Evolutionary conservation across 345 rosid genomes (phyloP).

Genomic region (Microcos paniculata): DNA sequence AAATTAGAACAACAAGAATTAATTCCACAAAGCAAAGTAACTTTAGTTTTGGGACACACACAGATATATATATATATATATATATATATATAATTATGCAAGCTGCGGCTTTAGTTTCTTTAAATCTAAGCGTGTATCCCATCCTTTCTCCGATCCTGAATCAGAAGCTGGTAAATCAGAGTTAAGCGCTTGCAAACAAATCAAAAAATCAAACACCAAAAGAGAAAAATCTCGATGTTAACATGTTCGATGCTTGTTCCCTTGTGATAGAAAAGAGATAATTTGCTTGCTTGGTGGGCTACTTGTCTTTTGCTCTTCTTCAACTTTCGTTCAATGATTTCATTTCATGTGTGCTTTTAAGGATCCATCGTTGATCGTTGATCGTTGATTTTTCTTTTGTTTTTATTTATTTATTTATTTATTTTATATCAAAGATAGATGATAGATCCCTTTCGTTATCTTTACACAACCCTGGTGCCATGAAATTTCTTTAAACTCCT

Average conservation of each 20-base stretch:
- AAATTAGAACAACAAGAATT: no score
- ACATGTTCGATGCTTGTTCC: background rate
- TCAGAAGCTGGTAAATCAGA: no score
- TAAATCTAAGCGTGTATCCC: no score
- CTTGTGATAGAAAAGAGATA: background rate
- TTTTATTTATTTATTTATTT: background rate
- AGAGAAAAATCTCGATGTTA: background rate
- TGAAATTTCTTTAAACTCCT: no score
- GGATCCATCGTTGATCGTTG: background rate
- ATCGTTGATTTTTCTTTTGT: background rate
- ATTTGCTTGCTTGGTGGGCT: slow-evolving; percentile 23
- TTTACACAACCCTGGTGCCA: background rate
- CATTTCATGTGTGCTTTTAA: slow-evolving; percentile 6
- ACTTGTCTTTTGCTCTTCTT: background rate
- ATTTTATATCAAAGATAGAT: no score
- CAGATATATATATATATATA: no score
- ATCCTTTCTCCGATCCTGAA: no score
- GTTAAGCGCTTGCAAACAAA: no score
- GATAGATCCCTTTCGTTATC: slow-evolving; percentile 8
- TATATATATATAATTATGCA: no score
- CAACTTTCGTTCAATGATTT: background rate
- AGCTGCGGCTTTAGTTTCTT: no score
- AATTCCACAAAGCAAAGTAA: no score
- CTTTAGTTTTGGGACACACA: no score
- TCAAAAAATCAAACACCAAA: background rate